Evolutionary conservation across 768 basidiomycete genomes (phyloP).

Genomic region (Lentinula edodes): DNA sequence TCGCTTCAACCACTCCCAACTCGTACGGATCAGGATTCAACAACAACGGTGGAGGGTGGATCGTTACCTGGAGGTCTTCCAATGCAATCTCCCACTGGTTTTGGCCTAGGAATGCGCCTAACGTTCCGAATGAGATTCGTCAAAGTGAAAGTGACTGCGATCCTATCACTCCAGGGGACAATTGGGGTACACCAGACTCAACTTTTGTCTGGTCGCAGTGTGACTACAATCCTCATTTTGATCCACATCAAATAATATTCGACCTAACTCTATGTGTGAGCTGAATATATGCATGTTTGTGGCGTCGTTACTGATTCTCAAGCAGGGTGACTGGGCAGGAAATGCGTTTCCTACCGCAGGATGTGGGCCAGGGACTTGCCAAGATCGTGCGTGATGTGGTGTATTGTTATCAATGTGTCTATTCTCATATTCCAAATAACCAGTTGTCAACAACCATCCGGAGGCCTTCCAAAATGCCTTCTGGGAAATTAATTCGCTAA

Average conservation of each 20-base stretch:
- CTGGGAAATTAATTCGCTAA: slow-evolving; percentile 62
- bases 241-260: slow-evolving; percentile 48
- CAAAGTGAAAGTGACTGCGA: slow-evolving; percentile 11
- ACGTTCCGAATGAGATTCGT: slow-evolving; percentile 38
- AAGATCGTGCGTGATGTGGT: slow-evolving; percentile 36
- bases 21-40: slow-evolving; percentile 50
- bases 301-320: neutral
- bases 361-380: slow-evolving; percentile 35
- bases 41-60: slow-evolving; percentile 52
- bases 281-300: neutral
- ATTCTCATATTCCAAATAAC: neutral
- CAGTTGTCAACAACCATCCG: slow-evolving; percentile 59
- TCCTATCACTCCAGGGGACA: slow-evolving; percentile 12
- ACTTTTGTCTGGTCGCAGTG: slow-evolving; percentile 38
- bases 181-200: slow-evolving; percentile 46
- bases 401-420: neutral
- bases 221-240: slow-evolving; percentile 47
- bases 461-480: slow-evolving; percentile 54
- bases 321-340: slow-evolving; percentile 52
- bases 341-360: slow-evolving; percentile 31
- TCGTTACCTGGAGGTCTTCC: slow-evolving; percentile 39
- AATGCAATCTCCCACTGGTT: slow-evolving; percentile 58
- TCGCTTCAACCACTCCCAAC: slow-evolving; percentile 27
- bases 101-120: slow-evolving; percentile 41
- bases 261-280: slow-evolving; percentile 60